phyloP scores from a whole-genome alignment of 371 early-diverging fungal species.

The Saksenaea oblongispora region DNA sequence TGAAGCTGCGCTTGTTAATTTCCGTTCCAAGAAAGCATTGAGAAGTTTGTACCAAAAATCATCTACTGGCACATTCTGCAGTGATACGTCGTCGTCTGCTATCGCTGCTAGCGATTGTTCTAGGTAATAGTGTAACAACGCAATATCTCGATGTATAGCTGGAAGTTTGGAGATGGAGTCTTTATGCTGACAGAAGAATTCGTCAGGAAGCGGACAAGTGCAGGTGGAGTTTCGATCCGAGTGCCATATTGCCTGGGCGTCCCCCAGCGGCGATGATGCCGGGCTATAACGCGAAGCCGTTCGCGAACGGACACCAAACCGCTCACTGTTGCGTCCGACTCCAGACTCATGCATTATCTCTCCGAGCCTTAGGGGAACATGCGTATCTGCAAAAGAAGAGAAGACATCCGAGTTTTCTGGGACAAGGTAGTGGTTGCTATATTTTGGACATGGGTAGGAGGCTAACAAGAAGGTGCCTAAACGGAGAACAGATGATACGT shows the following conservation, averaged over 20 bases:
- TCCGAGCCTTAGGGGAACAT: not conserved
- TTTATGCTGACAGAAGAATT: slow-evolving; percentile 25
- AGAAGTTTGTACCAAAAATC: slow-evolving; percentile 37
- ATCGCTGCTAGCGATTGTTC: slow-evolving; percentile 49
- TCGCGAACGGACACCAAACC: slow-evolving; percentile 11
- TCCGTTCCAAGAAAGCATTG: slow-evolving; percentile 17
- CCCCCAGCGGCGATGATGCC: slow-evolving; percentile 14
- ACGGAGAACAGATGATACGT: slow-evolving; percentile 41
- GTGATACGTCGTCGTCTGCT: slow-evolving; percentile 52
- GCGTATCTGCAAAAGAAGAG: not conserved
- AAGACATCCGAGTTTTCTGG: not conserved
- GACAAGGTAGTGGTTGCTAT: slow-evolving; percentile 6
- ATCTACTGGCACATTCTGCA: slow-evolving; percentile 37
- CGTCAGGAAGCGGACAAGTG: slow-evolving; percentile 30
- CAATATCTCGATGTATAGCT: slow-evolving; percentile 35
- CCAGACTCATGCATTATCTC: not conserved
- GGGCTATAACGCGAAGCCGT: slow-evolving; percentile 25
- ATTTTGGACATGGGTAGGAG: slow-evolving; percentile 45
- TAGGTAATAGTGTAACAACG: slow-evolving; percentile 58
- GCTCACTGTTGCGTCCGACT: not conserved
- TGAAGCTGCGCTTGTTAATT: slow-evolving; percentile 17
- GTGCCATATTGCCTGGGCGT: slow-evolving; percentile 13
- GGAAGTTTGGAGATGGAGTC: slow-evolving; percentile 26
- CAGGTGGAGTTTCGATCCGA: slow-evolving; percentile 23
- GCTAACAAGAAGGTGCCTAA: slow-evolving; percentile 40